Evolutionary conservation across 441 rosid genomes (phyloP).

Genomic region (Gossypium lobatum): DNA sequence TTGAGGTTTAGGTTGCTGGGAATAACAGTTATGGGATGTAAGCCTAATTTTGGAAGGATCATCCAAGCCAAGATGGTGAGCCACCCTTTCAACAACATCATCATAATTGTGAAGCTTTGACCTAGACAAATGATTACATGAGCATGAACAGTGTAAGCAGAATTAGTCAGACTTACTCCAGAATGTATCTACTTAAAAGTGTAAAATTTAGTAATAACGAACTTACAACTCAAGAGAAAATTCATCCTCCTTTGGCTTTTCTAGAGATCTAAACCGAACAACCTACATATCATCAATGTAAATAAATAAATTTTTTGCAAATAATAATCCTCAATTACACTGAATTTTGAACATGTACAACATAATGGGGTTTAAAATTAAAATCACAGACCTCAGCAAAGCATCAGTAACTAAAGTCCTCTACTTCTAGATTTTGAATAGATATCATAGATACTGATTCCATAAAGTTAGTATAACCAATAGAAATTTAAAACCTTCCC

Average conservation of each 20-base stretch:
- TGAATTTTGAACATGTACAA: not conserved
- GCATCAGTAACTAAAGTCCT: constrained; percentile 1
- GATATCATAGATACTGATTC: not conserved
- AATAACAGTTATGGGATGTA: constrained; percentile 70
- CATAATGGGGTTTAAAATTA: not conserved
- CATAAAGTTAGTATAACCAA: constrained; percentile 1
- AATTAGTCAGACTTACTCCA: not conserved
- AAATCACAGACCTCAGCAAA: not conserved
- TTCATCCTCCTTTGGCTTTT: constrained; percentile 73
- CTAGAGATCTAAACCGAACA: constrained; percentile 65
- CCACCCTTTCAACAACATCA: constrained; percentile 68
- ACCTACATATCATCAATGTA: constrained; percentile 29
- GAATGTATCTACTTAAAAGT: constrained; percentile 6
- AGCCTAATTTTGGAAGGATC: constrained; percentile 75
- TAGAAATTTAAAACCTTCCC: not conserved
- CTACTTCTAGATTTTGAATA: not conserved
- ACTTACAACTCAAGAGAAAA: constrained; percentile 71
- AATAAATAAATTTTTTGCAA: not conserved
- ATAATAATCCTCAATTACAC: not conserved
- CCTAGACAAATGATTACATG: constrained; percentile 29
- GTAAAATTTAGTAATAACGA: not conserved
- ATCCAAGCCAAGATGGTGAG: constrained; percentile 47
- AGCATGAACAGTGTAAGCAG: not conserved
- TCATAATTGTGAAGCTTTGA: constrained; percentile 66
- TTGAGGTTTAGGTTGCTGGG: constrained; percentile 77